Percentiles rank a stretch among this genome's conserved stretches.
Evolutionary conservation across 805 yeast genomes (phyloP).

Genomic region (Wickerhamomyces mucosus): DNA sequence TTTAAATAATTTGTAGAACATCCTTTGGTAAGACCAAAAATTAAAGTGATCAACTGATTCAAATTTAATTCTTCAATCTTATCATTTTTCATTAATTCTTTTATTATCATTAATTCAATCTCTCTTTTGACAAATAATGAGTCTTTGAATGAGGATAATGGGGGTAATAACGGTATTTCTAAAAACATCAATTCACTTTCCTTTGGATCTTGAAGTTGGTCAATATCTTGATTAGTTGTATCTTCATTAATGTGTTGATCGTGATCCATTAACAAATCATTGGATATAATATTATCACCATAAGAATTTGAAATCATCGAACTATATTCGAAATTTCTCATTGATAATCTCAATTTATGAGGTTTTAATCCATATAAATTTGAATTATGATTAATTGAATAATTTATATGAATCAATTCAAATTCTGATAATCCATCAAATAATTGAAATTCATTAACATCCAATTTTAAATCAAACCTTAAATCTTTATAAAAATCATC

Average conservation of each 20-base stretch:
- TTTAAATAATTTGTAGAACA: constrained; percentile 16
- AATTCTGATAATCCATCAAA: too few species aligned
- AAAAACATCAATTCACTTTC: constrained; percentile 3
- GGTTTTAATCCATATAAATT: too few species aligned
- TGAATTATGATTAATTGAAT: too few species aligned
- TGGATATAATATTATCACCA: too few species aligned
- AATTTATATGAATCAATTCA: too few species aligned
- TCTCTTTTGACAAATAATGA: constrained; percentile 25
- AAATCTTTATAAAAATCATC: constrained; percentile 16
- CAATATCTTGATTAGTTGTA: background rate
- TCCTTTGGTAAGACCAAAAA: constrained; percentile 15
- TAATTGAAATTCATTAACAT: constrained; percentile 7
- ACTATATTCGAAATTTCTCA: too few species aligned
- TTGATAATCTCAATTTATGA: too few species aligned
- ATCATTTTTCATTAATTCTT: constrained; percentile 2
- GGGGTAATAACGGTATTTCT: constrained; percentile 23
- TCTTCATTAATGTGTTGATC: too few species aligned
- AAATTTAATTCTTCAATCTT: constrained; percentile 1
- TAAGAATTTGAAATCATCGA: too few species aligned
- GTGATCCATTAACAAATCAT: too few species aligned
- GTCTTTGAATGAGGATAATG: constrained; percentile 27
- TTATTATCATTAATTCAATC: constrained; percentile 25
- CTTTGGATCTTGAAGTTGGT: background rate
- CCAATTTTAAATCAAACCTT: constrained; percentile 9
- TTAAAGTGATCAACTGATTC: constrained; percentile 10